Evolutionary conservation across 768 basidiomycete species (phyloP), one percentile per base, ranked within the genome.

Genomic region (Lactifluus hygrophoroides): DNA sequence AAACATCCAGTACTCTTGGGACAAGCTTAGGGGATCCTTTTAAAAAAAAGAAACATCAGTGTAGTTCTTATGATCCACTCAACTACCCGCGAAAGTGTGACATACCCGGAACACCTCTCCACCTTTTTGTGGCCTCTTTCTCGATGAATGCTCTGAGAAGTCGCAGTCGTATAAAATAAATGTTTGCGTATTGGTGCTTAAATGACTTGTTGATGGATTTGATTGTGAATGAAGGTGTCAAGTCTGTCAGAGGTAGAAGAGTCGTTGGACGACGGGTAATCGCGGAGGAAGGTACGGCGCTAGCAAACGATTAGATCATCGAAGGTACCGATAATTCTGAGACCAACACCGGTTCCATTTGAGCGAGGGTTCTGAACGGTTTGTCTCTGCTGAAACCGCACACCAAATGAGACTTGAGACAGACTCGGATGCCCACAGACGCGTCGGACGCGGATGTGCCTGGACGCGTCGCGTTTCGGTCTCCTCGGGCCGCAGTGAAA

Each of bases 1-100:
- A 74, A 8, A 98, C 86, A 57, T 98, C 95, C 4, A 96, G 82
- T 2, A 95, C 88, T 30, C 90, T 79, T 6, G 84, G 78, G n/a
- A 94, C 80, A 30, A 85, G 77, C 11, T 77, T 67, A 0, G 93
- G 91, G 11, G 79, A 75, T 9, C 84, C 90, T 90, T 66, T 42
- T 8, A 51, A 34, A 3, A 16, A n/a, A 57, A 16, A 32, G 30
- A 11, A 7, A 6, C 21, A 64, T 55, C n/a, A 28, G 40, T 25
- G 37, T 1, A 59, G 11, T 38, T 27, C 47, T 30, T 4, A 23
- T 27, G 30, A 43, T 9, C n/a, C 13, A 34, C 10, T 32, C 5
- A 28, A n/a, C 40, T 46, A 46, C 14, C n/a, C 27, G 17, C 8
- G 46, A 21, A 17, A 16, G n/a, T 6, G 23, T 23, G 21, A 66